A percentile compares a stretch with the other conserved stretches of the same genome.
Evolutionary conservation across 257 asterid genomes (phyloP).

Genomic region (Solanum habrochaites): DNA sequence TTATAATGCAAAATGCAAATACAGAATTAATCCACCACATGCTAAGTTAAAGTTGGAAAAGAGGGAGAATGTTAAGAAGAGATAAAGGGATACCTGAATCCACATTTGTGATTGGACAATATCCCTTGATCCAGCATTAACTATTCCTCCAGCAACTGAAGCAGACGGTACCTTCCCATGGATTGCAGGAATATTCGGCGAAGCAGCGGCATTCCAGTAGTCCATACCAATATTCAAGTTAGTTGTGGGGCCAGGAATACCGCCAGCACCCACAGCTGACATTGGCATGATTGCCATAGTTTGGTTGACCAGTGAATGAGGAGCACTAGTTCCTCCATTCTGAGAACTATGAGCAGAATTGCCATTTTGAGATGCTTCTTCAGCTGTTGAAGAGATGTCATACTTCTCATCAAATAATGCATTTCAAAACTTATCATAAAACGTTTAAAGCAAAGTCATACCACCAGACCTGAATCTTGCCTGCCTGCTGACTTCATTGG

Average conservation of each 20-base stretch:
- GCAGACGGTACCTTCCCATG: constrained; percentile 52
- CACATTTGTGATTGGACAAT: constrained; percentile 59
- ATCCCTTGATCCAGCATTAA: constrained; percentile 50
- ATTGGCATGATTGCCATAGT: constrained; percentile 32
- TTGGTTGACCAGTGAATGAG: constrained; percentile 37
- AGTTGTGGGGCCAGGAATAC: constrained; percentile 77
- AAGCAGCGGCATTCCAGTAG: constrained; percentile 58
- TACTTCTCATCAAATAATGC: constrained; percentile 1
- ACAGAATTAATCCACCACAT: not conserved
- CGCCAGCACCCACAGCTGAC: constrained; percentile 49
- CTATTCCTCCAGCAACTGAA: constrained; percentile 48
- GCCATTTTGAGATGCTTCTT: constrained; percentile 58
- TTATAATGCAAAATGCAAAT: not conserved
- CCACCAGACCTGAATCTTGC: constrained; percentile 44
- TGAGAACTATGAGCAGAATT: constrained; percentile 43
- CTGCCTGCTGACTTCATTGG: constrained; percentile 39
- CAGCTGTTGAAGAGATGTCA: constrained; percentile 33
- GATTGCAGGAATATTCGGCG: constrained; percentile 52
- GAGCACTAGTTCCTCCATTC: constrained; percentile 46
- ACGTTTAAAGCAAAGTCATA: not conserved
- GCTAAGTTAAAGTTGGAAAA: not conserved
- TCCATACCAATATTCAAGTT: constrained; percentile 91
- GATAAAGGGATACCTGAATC: constrained; percentile 40
- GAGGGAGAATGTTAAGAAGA: not conserved
- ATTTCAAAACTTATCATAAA: not conserved